Percentiles rank a stretch among this genome's conserved stretches.
Evolutionary conservation across 495 filamentous ascomycete species (phyloP).

Genomic region (Niebla homalea): DNA sequence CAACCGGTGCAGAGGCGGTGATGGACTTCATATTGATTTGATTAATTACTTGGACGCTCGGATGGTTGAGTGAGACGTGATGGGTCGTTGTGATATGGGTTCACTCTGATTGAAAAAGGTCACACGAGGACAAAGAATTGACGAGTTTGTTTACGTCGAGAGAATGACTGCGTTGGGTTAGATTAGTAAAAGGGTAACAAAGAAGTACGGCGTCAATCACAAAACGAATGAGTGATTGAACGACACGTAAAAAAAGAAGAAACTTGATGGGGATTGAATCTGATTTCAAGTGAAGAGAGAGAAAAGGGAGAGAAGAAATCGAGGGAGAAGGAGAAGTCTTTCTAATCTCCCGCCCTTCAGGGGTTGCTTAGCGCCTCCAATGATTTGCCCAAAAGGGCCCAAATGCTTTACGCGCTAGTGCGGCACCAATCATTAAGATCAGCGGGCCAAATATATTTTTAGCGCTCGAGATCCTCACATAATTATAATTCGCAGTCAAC

Average conservation of each 20-base stretch:
- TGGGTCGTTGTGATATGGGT: neutral
- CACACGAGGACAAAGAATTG: constrained; percentile 13
- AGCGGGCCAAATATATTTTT: too few relatives aligned
- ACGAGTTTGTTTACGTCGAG: constrained; percentile 15
- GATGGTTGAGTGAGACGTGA: neutral
- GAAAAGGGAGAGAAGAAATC: constrained; percentile 1
- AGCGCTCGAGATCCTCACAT: too few relatives aligned
- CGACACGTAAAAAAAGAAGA: constrained; percentile 21
- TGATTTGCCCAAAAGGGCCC: neutral
- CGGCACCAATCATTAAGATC: too few relatives aligned
- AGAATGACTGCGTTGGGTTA: constrained; percentile 18
- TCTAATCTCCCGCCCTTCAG: neutral
- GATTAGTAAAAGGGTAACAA: constrained; percentile 3
- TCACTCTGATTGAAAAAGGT: constrained; percentile 22
- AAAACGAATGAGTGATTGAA: constrained; percentile 11
- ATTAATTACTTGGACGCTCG: too few relatives aligned
- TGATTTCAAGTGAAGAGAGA: constrained; percentile 10
- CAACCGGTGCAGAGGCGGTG: constrained; percentile 8
- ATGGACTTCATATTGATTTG: constrained; percentile 12
- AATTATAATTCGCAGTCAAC: too few relatives aligned
- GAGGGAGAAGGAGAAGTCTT: neutral
- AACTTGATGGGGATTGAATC: constrained; percentile 12
- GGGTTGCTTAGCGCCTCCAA: neutral
- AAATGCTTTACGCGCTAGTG: too few relatives aligned
- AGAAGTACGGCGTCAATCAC: neutral